These are phyloP conservation scores for Talaromyces proteolyticus DNA, from an alignment of 495 filamentous ascomycete species.

Conservation along the genomic window DNA sequence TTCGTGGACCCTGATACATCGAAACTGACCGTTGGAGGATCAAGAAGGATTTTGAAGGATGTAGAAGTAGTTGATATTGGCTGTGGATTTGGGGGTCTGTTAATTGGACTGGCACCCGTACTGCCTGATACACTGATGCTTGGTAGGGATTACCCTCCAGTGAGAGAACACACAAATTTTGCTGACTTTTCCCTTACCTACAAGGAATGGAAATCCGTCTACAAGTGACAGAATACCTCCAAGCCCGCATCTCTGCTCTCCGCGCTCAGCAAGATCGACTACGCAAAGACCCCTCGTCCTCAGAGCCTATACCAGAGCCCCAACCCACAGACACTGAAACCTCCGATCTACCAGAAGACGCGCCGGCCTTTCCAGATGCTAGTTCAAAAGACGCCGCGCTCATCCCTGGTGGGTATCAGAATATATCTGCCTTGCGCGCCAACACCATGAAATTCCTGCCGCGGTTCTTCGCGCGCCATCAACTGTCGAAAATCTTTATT, in stretches of 20 bases:
- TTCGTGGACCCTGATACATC: slow-evolving; percentile 40
- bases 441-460: slow-evolving; percentile 99
- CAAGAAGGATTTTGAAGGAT: slow-evolving; percentile 49
- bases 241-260: slow-evolving; percentile 77
- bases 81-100: slow-evolving; percentile 88
- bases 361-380: slow-evolving; percentile 1
- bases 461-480: slow-evolving; percentile 75
- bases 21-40: slow-evolving; percentile 25
- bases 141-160: slow-evolving; percentile 39
- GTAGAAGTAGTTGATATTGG: slow-evolving; percentile 97
- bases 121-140: slow-evolving; percentile 79
- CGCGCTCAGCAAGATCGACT: slow-evolving; percentile 55
- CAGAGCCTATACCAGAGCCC: background rate
- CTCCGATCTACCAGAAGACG: slow-evolving; percentile 9
- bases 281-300: slow-evolving; percentile 5
- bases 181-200: background rate
- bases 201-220: slow-evolving; percentile 81
- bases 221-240: slow-evolving; percentile 83
- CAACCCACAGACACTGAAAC: slow-evolving; percentile 16
- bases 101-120: slow-evolving; percentile 76
- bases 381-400: slow-evolving; percentile 12
- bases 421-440: slow-evolving; percentile 77
- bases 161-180: background rate
- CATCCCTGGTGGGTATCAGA: slow-evolving; percentile 59
- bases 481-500: slow-evolving; percentile 87